A percentile compares a stretch with the other conserved stretches of the same genome.
Evolutionary conservation across 228 moss, liverwort and hornwort species (phyloP).

Genomic region (Sphagnum fallax): DNA sequence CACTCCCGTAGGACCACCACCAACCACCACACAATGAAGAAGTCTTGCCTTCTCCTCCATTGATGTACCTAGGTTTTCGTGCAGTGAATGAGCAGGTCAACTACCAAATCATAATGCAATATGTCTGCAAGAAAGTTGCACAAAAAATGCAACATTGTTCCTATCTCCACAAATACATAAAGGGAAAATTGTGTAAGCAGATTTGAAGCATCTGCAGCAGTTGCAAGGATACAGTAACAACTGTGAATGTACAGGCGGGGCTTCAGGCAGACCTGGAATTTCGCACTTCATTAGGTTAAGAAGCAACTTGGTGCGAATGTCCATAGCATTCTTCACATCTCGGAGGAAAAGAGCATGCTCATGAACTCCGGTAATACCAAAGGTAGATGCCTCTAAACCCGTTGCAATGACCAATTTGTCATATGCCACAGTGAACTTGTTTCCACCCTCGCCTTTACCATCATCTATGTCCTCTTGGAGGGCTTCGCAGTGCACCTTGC

Average conservation of each 20-base stretch:
- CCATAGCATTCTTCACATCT: conserved; percentile 64
- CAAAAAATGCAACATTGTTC: too few species aligned
- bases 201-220: too few species aligned
- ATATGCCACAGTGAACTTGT: conserved; percentile 54
- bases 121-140: too few species aligned
- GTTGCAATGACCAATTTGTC: conserved; percentile 84
- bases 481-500: conserved; percentile 57
- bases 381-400: conserved; percentile 69
- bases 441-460: conserved; percentile 19
- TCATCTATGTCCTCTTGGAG: conserved; percentile 22
- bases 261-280: conserved; percentile 35
- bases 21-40: conserved; percentile 77
- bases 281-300: conserved; percentile 73
- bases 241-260: too few species aligned
- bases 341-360: conserved; percentile 77
- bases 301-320: conserved; percentile 76
- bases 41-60: conserved; percentile 52
- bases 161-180: too few species aligned
- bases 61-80: conserved; percentile 32
- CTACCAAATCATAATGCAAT: not conserved
- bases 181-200: too few species aligned
- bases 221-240: too few species aligned
- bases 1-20: conserved; percentile 93
- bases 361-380: conserved; percentile 62
- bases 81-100: not conserved